phyloP scores from a whole-genome alignment of 2,329 filamentous ascomycete species.

The Penicillium sp. region DNA sequence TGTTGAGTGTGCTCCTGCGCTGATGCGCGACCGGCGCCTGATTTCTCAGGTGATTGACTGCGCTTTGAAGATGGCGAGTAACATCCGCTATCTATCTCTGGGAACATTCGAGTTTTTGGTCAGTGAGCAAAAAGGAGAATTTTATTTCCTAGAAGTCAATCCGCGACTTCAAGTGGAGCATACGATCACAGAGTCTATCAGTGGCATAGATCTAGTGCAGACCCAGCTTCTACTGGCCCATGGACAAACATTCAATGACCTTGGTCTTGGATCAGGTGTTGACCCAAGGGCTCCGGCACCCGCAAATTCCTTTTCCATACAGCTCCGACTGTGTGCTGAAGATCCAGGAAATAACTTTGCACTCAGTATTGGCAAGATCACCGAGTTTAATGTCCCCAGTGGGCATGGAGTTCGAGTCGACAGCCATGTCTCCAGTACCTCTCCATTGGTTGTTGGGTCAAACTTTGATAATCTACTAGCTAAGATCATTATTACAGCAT shows the following conservation, averaged over 20 bases:
- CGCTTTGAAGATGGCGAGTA: constrained; percentile 43
- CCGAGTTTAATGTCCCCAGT: constrained; percentile 53
- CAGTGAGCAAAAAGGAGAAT: constrained; percentile 49
- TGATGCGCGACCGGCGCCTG: constrained; percentile 47
- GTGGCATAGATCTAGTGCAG: constrained; percentile 55
- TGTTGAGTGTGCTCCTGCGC: constrained; percentile 59
- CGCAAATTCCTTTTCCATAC: constrained; percentile 48
- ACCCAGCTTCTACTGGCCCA: constrained; percentile 57
- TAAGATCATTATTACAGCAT: constrained; percentile 59
- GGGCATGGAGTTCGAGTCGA: constrained; percentile 62
- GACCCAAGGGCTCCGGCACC: constrained; percentile 38
- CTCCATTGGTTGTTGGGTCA: constrained; percentile 47
- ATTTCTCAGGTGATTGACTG: constrained; percentile 54
- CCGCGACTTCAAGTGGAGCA: constrained; percentile 63
- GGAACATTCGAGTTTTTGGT: constrained; percentile 67
- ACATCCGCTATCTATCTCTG: constrained; percentile 58
- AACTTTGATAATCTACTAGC: constrained; percentile 62
- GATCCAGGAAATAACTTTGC: constrained; percentile 55
- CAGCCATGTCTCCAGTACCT: constrained; percentile 51
- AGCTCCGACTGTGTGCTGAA: constrained; percentile 60
- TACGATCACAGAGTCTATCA: constrained; percentile 60
- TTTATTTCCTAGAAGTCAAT: constrained; percentile 63
- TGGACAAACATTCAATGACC: constrained; percentile 44
- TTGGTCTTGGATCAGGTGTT: constrained; percentile 32
- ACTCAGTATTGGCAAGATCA: constrained; percentile 61